These are phyloP conservation scores for Hypericum androsaemum DNA, from an alignment of 345 rosid genomes.

Conservation along the genomic window DNA sequence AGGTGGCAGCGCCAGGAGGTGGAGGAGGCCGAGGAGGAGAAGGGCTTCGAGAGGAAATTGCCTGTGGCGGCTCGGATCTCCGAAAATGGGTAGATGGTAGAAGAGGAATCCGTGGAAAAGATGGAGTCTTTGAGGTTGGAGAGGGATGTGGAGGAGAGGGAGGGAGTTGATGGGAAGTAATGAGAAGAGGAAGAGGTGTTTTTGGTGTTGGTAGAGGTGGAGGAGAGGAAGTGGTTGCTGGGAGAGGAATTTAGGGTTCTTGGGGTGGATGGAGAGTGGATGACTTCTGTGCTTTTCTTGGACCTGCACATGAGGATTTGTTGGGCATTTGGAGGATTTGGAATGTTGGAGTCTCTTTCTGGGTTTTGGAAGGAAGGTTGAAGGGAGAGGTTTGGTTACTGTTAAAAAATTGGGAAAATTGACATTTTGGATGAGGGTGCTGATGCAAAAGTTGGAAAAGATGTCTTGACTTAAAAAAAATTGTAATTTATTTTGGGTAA, in stretches of 20 bases:
- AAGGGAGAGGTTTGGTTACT: too few relatives aligned
- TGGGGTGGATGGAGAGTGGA: not conserved
- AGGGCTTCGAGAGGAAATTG: conserved; percentile 23
- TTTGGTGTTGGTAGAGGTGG: too few relatives aligned
- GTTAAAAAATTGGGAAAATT: too few relatives aligned
- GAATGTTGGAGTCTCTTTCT: not conserved
- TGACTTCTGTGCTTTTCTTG: conserved; percentile 14
- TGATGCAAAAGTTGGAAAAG: too few relatives aligned
- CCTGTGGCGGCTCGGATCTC: conserved; percentile 24
- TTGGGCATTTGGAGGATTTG: not conserved
- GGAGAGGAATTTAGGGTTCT: too few relatives aligned
- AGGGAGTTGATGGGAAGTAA: not conserved
- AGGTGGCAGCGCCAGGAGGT: conserved; percentile 31
- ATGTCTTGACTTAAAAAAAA: too few relatives aligned
- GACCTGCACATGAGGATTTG: conserved; percentile 25
- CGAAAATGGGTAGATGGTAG: conserved; percentile 21
- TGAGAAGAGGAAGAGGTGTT: not conserved
- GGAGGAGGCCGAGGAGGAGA: conserved; percentile 30
- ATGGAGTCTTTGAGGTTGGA: conserved; percentile 18
- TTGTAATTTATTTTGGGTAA: too few relatives aligned
- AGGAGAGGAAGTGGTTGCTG: too few relatives aligned
- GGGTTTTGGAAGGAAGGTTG: too few relatives aligned
- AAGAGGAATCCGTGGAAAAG: conserved; percentile 16
- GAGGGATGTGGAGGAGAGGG: conserved; percentile 7
- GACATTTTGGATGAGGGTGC: too few relatives aligned